phyloP scores from a whole-genome alignment of 306 rosid species.

The Vachellia collinsii region DNA sequence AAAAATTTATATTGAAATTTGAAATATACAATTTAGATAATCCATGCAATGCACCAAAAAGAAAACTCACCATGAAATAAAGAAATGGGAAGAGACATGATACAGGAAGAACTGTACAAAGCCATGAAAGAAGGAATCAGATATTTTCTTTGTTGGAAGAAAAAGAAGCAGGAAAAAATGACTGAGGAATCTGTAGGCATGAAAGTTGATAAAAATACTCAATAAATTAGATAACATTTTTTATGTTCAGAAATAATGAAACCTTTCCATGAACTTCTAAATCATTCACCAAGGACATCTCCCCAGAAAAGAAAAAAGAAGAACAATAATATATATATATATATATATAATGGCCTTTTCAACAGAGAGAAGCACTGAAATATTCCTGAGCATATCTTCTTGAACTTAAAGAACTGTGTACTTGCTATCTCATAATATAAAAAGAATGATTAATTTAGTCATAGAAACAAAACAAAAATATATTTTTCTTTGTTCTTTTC shows the following conservation, averaged over 20 bases:
- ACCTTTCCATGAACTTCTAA: neutral
- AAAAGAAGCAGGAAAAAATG: neutral
- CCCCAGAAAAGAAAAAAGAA: neutral
- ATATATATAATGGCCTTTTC: neutral
- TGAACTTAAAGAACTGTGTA: neutral
- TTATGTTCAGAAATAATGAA: no score
- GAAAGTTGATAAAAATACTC: neutral
- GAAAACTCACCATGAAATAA: neutral
- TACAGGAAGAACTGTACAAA: neutral
- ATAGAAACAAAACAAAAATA: neutral
- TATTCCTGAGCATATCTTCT: neutral
- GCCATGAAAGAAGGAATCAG: neutral
- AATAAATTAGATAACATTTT: neutral
- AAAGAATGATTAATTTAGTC: neutral
- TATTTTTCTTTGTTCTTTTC: neutral
- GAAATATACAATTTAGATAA: neutral
- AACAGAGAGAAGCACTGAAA: neutral
- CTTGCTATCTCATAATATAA: neutral
- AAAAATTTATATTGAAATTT: neutral
- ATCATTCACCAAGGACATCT: neutral
- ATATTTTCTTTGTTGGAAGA: neutral
- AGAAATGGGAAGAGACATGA: neutral
- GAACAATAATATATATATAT: no score
- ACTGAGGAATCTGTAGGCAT: neutral
- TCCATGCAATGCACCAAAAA: neutral